Base-by-base conservation (phyloP, 192 early-diverging fungal species). In the Phycomyces blakesleeanus region DNA sequence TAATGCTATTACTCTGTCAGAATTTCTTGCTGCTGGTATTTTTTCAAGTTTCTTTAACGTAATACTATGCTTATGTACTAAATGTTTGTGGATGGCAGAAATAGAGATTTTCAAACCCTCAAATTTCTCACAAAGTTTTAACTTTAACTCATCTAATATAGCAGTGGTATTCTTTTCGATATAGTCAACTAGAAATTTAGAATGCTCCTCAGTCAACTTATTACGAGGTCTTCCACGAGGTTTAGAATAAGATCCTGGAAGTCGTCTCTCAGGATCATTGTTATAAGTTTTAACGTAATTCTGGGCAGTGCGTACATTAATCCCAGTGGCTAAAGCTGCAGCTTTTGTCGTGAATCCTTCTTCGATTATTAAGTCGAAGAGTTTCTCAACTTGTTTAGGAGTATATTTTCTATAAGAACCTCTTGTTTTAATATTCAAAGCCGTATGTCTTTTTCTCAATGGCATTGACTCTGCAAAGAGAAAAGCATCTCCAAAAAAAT, bases 11-110 rank as follows among this genome's bases (percentile, higher is more conserved):
- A 57, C 55, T 57, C 57, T 54, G 50, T 58, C 47, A 50, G 39
- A 51, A 66, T 58, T 66, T 58, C 64, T 66, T 66, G 64, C 64
- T 40, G 64, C 49, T 51, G 55, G 64, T 59, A 58, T 25, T 44
- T 65, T 66, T 66, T 66, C 64, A 57, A 66, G 21, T 59, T 66
- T 66, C 55, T 66, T 51, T 21, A 66, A 37, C 57, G 64, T 66
- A 25, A 59, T 20, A 18, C 15, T 66, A 59, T 55, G 42, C 55
- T 66, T 66, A 25, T 59, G 56, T 51, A 66, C 64, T 42, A 66
- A 51, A 44, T 59, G 56, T 59, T 18, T 66, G 55, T 66, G 64
- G 16, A 61, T 51, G 27, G 59, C 59, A 51, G 44, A 61, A 51
- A 61, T 61, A 51, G 59, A 61, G 44, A 22, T 24, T 42, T 58